Evolutionary conservation across 257 asterid genomes (phyloP), one percentile per base, ranked within the genome.

Genomic region (Primulina eburnea): DNA sequence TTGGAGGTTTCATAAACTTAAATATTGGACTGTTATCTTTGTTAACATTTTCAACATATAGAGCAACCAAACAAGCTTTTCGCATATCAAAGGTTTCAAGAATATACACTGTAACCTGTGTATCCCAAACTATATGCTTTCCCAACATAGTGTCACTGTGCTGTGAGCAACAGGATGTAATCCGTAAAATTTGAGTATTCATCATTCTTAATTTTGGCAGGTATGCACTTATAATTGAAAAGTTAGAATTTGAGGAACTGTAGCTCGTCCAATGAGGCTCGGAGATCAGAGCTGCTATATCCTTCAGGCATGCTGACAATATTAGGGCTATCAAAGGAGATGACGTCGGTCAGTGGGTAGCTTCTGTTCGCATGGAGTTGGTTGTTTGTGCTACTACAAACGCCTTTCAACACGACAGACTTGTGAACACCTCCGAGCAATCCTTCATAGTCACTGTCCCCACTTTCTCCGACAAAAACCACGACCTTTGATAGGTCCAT

Each of bases 361-460:
- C 10, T 82, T 76, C 99, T 81, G 79, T 79, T 89, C 37, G 84
- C 79, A 64, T 82, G 95, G 75, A 94, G 87, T 73, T 76, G 85
- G 78, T 69, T 86, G 76, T 72, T 83, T 20, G 89, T 86, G 24
- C 73, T 76, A 65, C 83, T 81, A 70, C 95, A 85, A 62, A 82
- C 83, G 75, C 98, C 98, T 68, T 65, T 82, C 81, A 94, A 80
- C 76, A 91, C 81, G 9, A 94, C 89, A n/a, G 95, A 82, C 80
- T 89, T 91, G 84, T 88, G 97, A 32, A 94, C 58, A 1, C 99
- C 99, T 7, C 99, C 96, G 4, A 91, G 94, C 82, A 94, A 50
- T 73, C 87, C 93, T 83, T 94, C 99, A n/a, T 91, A 94, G 79
- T 94, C 99, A 7, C 98, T 89, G 81, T 94, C 98, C 50, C 99